Conservation (phyloP, 1,284 basidiomycete species). For the Pseudozyma tsukubaensis region DNA sequence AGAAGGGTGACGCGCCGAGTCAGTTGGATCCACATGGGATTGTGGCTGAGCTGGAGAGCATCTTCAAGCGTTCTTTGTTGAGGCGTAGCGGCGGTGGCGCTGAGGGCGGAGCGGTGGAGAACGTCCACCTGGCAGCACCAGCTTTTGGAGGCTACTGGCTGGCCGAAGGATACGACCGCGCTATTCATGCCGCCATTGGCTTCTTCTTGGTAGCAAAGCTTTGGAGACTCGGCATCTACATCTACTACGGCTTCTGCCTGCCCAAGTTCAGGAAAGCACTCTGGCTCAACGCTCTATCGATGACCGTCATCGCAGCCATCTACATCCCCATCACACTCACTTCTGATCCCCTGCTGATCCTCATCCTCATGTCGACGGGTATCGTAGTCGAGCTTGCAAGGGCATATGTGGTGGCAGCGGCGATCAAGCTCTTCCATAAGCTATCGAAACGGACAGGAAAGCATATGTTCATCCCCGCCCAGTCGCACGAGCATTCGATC, state of each 20-base stretch:
- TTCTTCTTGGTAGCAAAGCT: slow-evolving; percentile 64
- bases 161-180: slow-evolving; percentile 43
- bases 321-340: slow-evolving; percentile 59
- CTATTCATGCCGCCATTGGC: slow-evolving; percentile 53
- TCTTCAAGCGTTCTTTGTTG: slow-evolving; percentile 35
- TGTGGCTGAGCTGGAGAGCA: slow-evolving; percentile 13
- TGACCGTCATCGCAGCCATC: slow-evolving; percentile 48
- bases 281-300: slow-evolving; percentile 53
- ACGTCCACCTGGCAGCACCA: slow-evolving; percentile 18
- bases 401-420: slow-evolving; percentile 48
- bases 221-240: slow-evolving; percentile 45
- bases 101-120: not conserved
- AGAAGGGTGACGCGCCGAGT: slow-evolving; percentile 13
- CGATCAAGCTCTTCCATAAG: slow-evolving; percentile 52
- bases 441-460: slow-evolving; percentile 41
- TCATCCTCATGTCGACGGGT: slow-evolving; percentile 49
- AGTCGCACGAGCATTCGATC: slow-evolving; percentile 60
- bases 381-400: slow-evolving; percentile 52
- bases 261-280: slow-evolving; percentile 63
- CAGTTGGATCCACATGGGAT: slow-evolving; percentile 17
- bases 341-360: slow-evolving; percentile 34
- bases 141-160: slow-evolving; percentile 58
- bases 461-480: slow-evolving; percentile 58
- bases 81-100: too few species aligned
- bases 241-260: slow-evolving; percentile 60